Evolutionary conservation across 768 basidiomycete genomes (phyloP), one percentile per base, ranked within the genome.

Genomic region (Lepiota brunneoincarnata): DNA sequence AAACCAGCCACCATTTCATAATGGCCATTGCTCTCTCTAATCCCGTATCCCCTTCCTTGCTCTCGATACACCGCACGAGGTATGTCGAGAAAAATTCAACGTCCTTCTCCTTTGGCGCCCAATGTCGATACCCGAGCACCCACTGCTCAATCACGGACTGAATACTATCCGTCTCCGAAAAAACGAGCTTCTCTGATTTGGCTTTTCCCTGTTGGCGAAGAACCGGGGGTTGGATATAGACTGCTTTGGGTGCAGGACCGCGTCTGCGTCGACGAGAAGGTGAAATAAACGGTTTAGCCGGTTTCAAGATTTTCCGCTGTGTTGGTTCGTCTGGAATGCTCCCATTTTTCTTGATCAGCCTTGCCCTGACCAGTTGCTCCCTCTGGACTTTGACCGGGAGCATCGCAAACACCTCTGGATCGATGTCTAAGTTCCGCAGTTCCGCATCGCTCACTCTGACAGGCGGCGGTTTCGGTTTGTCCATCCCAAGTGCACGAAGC

Each of bases 1-100:
- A 64, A 28, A 87, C 75, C 58, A 83, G 67, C 93, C 92, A 94
- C 89, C 88, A 95, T 62, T 80, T 85, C 75, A 91, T 74, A 15
- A 91, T 80, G 21, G 80, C 80, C 11, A 89, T 68, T 49, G 84
- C 87, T 56, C 80, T 80, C 69, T 87, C 86, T 37, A 92, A 69
- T 0, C 90, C 78, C 23, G 67, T 69, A 64, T 90, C 87, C 4
- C 79, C 81, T 47, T 66, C 64, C 17, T 64, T 62, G n/a, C 77
- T 72, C 62, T 86, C 83, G 34, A 88, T 81, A 53, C 81, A 84
- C 58, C 82, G 80, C 45, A 87, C 72, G 43, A 96, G 70, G 63
- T 83, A 96, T 54, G 80, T 85, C 15, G 79, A 75, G 51, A 98
- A 85, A 59, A 82, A 87, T 20, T 86, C 82, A 1, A 93, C 75